Percentiles rank a stretch among this genome's conserved stretches.
These are phyloP conservation scores for Fistulinella cinereoalba DNA, from an alignment of 1,284 basidiomycete genomes.

Conservation along the genomic window DNA sequence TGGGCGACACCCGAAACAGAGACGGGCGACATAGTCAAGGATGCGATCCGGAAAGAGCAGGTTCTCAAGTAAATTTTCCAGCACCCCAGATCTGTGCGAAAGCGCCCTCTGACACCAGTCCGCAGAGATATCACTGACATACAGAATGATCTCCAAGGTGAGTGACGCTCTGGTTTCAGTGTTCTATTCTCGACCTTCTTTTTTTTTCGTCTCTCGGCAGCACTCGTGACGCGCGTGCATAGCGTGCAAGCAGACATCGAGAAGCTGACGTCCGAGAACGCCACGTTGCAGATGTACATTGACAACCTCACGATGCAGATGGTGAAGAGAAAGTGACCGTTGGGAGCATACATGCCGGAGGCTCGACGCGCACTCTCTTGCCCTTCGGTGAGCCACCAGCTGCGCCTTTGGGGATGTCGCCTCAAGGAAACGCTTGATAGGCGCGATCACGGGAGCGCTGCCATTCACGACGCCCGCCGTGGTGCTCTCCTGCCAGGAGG, in stretches of 20 bases:
- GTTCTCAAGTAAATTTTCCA: conserved; percentile 48
- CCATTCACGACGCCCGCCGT: no score
- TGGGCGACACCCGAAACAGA: conserved; percentile 56
- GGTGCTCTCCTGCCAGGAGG: no score
- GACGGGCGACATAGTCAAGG: conserved; percentile 62
- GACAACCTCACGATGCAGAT: conserved; percentile 84
- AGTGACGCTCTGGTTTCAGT: conserved; percentile 5
- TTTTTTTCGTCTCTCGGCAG: conserved; percentile 37
- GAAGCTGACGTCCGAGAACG: conserved; percentile 73
- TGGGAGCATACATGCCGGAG: neutral
- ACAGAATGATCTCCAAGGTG: conserved; percentile 73
- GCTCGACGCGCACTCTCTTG: no score
- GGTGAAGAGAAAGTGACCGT: conserved; percentile 60
- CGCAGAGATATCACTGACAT: conserved; percentile 67
- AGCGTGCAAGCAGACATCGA: conserved; percentile 71
- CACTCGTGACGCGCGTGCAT: conserved; percentile 64
- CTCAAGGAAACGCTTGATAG: no score
- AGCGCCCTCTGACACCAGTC: neutral
- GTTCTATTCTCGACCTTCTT: no score
- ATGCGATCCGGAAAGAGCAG: conserved; percentile 70
- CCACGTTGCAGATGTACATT: conserved; percentile 83
- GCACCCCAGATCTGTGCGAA: neutral
- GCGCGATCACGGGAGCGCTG: no score
- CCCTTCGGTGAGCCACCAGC: no score
- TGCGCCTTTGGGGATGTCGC: no score